Conservation (phyloP, 768 basidiomycete genomes). For the Rhodosporidiobolus sp. region DNA sequence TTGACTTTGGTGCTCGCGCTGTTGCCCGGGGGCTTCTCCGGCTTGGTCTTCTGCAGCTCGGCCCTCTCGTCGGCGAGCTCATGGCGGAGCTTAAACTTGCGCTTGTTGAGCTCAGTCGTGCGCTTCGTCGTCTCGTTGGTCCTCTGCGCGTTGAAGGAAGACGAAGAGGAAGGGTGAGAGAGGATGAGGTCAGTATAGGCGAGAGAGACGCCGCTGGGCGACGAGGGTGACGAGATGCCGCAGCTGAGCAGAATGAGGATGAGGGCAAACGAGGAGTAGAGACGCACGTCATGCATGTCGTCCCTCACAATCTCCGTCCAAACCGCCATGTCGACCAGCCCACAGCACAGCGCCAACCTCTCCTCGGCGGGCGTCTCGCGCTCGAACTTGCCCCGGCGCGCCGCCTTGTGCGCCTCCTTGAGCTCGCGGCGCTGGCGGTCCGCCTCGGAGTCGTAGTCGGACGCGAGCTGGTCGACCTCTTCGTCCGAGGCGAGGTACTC, state of each 20-base stretch:
- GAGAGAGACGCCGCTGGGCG: no score
- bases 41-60: background rate
- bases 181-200: no score
- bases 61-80: background rate
- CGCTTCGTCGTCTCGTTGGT: background rate
- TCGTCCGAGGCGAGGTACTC: background rate
- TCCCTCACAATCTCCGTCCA: slow-evolving; percentile 13
- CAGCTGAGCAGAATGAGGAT: no score
- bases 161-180: no score
- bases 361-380: slow-evolving; percentile 16
- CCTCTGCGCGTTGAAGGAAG: no score
- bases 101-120: background rate
- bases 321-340: slow-evolving; percentile 13
- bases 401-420: background rate
- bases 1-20: background rate
- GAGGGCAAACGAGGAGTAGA: background rate
- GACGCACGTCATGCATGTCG: background rate
- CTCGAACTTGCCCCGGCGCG: slow-evolving; percentile 8
- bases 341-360: slow-evolving; percentile 15
- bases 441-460: slow-evolving; percentile 12
- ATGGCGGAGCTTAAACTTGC: background rate
- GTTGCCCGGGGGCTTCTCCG: slow-evolving; percentile 16
- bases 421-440: background rate
- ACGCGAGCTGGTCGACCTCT: slow-evolving; percentile 12
- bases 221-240: background rate